Base-by-base conservation (phyloP, 2,329 filamentous ascomycete genomes). In the Botrytis fabae region DNA sequence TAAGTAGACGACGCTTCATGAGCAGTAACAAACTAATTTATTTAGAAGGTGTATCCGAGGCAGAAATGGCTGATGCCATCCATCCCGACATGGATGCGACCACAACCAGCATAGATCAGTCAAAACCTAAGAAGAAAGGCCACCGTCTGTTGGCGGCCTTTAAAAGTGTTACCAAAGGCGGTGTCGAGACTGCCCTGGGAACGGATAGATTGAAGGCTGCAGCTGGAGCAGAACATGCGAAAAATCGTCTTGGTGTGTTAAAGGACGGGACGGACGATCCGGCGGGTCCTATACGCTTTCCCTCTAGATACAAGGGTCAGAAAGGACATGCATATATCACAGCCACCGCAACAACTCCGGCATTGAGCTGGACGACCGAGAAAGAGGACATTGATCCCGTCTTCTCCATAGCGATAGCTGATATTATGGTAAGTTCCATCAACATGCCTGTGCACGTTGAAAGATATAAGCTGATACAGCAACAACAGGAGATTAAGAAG, bases 241-340 rank as follows among this genome's bases (percentile, higher is more conserved):
- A 89, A 78, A 88, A 94, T 72, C 86, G 93, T 4, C 85, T 95
- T 0, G 92, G 93, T 10, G 92, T 92, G 2, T 84, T 96, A 0
- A 85, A 83, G 14, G 78, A 82, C 42, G 79, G 85, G 5, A 81
- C 83, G 18, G 79, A 83, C 12, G 83, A 85, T 1, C 81, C 84
- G 1, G 85, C 87, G 0, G 93, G 94, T 0, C 94, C 94, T 0
- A 85, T 94, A 0, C 90, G 91, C n/a, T 97, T 96, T 83, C 90
- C 91, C 42, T 90, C 87, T 0, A 86, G 93, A 7, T 92, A 86
- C 78, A 85, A 90, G 32, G 93, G 93, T 14, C 88, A 90, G 77
- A 92, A 90, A 78, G 93, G 93, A 0, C 88, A 92, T 73, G 88
- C 90, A 0, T 94, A 92, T 78, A 89, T 96, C 75, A 89, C 87